Evolutionary conservation across 140 eudicot genomes (phyloP), one percentile per base, ranked within the genome.

Genomic region (Ambrosia hybrid): DNA sequence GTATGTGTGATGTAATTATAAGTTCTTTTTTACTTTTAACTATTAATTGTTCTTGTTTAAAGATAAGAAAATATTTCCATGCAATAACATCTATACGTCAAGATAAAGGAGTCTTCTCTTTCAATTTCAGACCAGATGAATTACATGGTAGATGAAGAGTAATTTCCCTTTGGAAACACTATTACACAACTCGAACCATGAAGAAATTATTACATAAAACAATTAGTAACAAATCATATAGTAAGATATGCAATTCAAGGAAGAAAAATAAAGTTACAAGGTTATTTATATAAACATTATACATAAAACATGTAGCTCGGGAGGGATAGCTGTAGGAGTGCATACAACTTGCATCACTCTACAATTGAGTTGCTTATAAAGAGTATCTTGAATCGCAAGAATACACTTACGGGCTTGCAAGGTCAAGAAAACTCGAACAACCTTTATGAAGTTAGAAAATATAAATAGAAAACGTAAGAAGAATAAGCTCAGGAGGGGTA

Each of bases 401-500:
- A 4, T 3, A 2, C 1, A 3, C 0, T 0, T 2, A 81, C 79
- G 87, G 93, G 82, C 93, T 87, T 87, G 93, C 93, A 87, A 87
- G 93, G 89, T 87, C 93, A 87, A 87, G 93, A 87, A 87, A 87
- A 81, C 77, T 65, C 82, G 36, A 76, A 77, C 81, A 77, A 73
- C 75, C 69, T 65, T 74, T 48, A 65, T 82, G 87, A 71, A 73
- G 85, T 82, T 62, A 63, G 39, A 65, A 63, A 73, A 68, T 14
- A 45, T 6, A 45, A 41, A n/a, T 6, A 9, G 38, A 26, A 70
- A 59, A 64, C 10, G 16, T 84, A 79, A 87, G 85, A 84, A 87
- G 85, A 71, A 87, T 82, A 87, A 87, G 93, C 93, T 87, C 93
- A 84, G 87, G 87, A 87, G 93, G 83, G 89, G 52, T 87, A 87